Conservation (phyloP, 768 basidiomycete genomes). For the Mycena haematopus region DNA sequence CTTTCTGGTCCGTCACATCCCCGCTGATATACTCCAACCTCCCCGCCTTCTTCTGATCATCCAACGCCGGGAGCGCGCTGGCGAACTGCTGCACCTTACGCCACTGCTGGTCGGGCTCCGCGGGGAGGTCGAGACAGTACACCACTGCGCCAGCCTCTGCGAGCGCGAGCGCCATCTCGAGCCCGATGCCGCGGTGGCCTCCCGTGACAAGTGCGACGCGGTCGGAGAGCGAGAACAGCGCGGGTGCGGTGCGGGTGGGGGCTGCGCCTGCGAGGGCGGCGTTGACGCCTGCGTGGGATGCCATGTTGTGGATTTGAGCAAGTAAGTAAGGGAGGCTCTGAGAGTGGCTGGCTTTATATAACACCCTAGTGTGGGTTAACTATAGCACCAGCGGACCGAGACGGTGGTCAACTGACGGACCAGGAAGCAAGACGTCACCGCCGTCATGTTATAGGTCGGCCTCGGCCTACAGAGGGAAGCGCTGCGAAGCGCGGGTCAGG, state of each 20-base stretch:
- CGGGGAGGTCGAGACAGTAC: conserved; percentile 69
- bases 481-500: too few species aligned
- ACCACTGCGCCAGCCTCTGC: conserved; percentile 63
- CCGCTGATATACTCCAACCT: conserved; percentile 63
- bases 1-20: conserved; percentile 69
- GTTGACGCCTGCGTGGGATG: conserved; percentile 8
- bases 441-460: too few species aligned
- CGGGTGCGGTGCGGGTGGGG: conserved; percentile 58
- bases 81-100: conserved; percentile 56
- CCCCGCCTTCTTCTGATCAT: conserved; percentile 22
- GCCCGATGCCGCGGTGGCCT: conserved; percentile 72
- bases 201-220: conserved; percentile 69
- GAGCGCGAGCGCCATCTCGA: conserved; percentile 80
- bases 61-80: conserved; percentile 37
- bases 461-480: too few species aligned
- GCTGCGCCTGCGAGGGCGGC: conserved; percentile 12
- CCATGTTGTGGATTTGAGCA: conserved; percentile 3
- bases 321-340: background rate
- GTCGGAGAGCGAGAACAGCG: background rate
- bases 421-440: too few species aligned
- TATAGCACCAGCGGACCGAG: too few species aligned
- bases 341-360: background rate
- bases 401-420: too few species aligned
- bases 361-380: background rate
- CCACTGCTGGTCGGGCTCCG: conserved; percentile 55